Base-by-base conservation (phyloP, 2,329 filamentous ascomycete species). In the Biscogniauxia mediterranea region DNA sequence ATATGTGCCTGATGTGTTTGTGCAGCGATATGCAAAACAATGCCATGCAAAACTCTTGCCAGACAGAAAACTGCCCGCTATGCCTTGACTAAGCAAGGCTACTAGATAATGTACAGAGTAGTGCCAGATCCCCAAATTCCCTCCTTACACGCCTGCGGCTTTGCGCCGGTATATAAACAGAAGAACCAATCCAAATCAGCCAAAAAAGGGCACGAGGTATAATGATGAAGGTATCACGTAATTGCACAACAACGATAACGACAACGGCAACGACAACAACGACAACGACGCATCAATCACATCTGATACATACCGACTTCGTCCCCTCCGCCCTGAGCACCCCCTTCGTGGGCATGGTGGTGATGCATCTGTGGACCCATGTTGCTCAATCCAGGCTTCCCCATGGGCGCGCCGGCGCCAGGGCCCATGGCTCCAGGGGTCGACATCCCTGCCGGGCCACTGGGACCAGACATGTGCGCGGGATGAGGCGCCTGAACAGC, bases 281-380 rank as follows among this genome's bases (percentile, higher is more conserved):
- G 75, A 75, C 70, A 70, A 67, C 72, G 76, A 78, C 70, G 74
- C 77, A 78, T 80, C 76, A 79, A 84, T 92, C 87, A 95, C 89
- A 95, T 92, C 83, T 93, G 91, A 85, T 92, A 97, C 93, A 96
- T 97, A 96, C 93, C 93, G 88, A 93, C 93, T 86, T 95, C 92
- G 74, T 93, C 90, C 76, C 83, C 84, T 79, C 85, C 87, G 77
- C 85, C 84, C 75, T 86, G 85, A 70, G 83, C 82, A 74, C 80
- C 83, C 74, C 86, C 89, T 75, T 91, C 89, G 72, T 90, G 88
- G 65, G 84, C 83, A 74, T 92, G 87, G 77, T 93, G 87, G 77
- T 92, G 93, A 78, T 95, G 91, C 77, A 85, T 82, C 64, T 80
- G 78, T 64, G 82, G 80, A 69, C 88, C 86, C 86, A 93, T 87